phyloP scores from a whole-genome alignment of 139 green algal species.

The Picochlorum costavermella region DNA sequence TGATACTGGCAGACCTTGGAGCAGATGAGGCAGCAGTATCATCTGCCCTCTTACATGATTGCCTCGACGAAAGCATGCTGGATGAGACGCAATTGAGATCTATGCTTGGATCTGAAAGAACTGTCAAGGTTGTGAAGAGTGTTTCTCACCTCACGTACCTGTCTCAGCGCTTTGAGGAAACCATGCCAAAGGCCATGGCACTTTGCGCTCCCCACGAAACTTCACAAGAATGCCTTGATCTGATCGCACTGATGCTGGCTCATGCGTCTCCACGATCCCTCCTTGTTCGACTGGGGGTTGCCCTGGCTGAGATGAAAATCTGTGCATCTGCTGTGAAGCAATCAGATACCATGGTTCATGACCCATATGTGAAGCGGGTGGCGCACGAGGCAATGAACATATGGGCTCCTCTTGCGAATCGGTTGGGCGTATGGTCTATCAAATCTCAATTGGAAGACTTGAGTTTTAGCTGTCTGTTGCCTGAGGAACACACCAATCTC shows the following conservation, averaged over 20 bases:
- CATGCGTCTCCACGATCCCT: slow-evolving; percentile 59
- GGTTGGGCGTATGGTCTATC: slow-evolving; percentile 77
- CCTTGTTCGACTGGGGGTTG: slow-evolving; percentile 77
- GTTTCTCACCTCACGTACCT: slow-evolving; percentile 40
- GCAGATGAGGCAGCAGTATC: slow-evolving; percentile 53
- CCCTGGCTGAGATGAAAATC: slow-evolving; percentile 64
- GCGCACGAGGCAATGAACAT: slow-evolving; percentile 67
- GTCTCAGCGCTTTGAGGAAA: slow-evolving; percentile 38
- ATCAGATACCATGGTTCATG: background rate
- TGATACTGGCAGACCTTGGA: slow-evolving; percentile 55
- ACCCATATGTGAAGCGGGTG: background rate
- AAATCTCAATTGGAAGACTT: slow-evolving; percentile 91
- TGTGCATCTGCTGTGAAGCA: slow-evolving; percentile 36
- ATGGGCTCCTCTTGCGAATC: slow-evolving; percentile 78
- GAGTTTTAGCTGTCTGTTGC: slow-evolving; percentile 58
- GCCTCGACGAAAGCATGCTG: slow-evolving; percentile 36
- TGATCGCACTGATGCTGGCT: slow-evolving; percentile 59
- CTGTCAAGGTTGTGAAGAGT: slow-evolving; percentile 36
- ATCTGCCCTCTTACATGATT: slow-evolving; percentile 54
- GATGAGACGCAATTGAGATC: slow-evolving; percentile 39
- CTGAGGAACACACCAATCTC: slow-evolving; percentile 34
- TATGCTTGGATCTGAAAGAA: slow-evolving; percentile 33
- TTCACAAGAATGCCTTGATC: background rate
- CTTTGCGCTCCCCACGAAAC: background rate
- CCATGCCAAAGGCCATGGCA: slow-evolving; percentile 18